phyloP scores from a whole-genome alignment of 768 basidiomycete genomes.

The Pulveroboletus sp. region DNA sequence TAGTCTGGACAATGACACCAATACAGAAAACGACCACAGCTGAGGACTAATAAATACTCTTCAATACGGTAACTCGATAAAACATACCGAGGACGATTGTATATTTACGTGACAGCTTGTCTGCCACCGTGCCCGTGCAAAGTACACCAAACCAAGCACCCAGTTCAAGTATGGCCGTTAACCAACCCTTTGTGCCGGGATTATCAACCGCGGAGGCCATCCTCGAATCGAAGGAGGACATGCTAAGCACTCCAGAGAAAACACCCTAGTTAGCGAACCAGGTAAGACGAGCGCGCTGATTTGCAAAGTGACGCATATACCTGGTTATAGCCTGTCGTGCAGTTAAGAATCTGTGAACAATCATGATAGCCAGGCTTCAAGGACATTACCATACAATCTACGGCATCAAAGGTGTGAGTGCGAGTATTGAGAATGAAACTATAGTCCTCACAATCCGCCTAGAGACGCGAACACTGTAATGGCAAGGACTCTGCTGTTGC shows the following conservation, averaged over 20 bases:
- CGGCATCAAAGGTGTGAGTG: conserved; percentile 4
- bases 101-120: conserved; percentile 70
- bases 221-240: conserved; percentile 47
- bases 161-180: conserved; percentile 70
- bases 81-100: conserved; percentile 55
- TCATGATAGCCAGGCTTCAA: conserved; percentile 3
- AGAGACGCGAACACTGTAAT: conserved; percentile 77
- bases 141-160: conserved; percentile 78
- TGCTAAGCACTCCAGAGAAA: conserved; percentile 68
- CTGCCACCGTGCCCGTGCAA: conserved; percentile 65
- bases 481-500: conserved; percentile 60
- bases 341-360: conserved; percentile 1
- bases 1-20: conserved; percentile 71
- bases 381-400: conserved; percentile 57
- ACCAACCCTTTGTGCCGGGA: conserved; percentile 59
- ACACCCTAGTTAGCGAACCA: conserved; percentile 49
- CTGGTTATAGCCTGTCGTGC: conserved; percentile 57
- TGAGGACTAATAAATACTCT: conserved; percentile 25
- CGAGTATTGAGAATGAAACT: background rate
- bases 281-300: background rate
- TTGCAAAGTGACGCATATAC: conserved; percentile 30
- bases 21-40: conserved; percentile 61
- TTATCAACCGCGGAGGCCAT: conserved; percentile 56
- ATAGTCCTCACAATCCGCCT: conserved; percentile 59
- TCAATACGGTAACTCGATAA: background rate